A percentile compares a stretch with the other conserved stretches of the same genome.
Evolutionary conservation across 1,139 yeast genomes (phyloP).

Genomic region (Yamadazyma diddensiae): DNA sequence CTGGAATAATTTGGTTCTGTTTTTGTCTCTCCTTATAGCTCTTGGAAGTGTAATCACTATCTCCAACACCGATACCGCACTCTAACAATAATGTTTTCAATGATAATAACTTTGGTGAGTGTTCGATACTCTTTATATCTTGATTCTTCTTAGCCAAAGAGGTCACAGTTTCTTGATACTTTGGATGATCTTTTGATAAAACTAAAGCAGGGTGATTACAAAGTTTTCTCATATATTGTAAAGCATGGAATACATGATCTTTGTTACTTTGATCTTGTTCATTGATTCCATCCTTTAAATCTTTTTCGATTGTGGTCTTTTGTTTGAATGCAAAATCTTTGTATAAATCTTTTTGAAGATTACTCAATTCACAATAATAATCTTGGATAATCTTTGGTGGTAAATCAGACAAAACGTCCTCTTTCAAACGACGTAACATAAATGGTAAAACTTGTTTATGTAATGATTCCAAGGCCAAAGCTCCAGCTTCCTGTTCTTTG

Average conservation of each 20-base stretch:
- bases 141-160: constrained; percentile 60
- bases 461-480: constrained; percentile 89
- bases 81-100: constrained; percentile 78
- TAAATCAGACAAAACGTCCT: constrained; percentile 90
- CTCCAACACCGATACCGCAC: constrained; percentile 86
- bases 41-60: constrained; percentile 37
- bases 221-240: constrained; percentile 94
- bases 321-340: constrained; percentile 91
- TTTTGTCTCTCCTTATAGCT: constrained; percentile 25
- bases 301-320: constrained; percentile 66
- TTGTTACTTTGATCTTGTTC: constrained; percentile 51
- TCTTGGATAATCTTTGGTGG: constrained; percentile 99
- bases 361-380: constrained; percentile 93
- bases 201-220: constrained; percentile 97
- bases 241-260: constrained; percentile 94
- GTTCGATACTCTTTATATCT: constrained; percentile 67
- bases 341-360: constrained; percentile 81
- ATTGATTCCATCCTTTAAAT: constrained; percentile 43
- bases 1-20: constrained; percentile 36
- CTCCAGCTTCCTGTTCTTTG: constrained; percentile 96
- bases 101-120: constrained; percentile 88
- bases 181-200: constrained; percentile 83
- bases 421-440: constrained; percentile 92
- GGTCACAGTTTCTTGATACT: constrained; percentile 59
- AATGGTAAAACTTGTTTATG: constrained; percentile 97